Conservation (phyloP, 2,329 filamentous ascomycete genomes). For the Pyrenophora tritici-repentis region DNA sequence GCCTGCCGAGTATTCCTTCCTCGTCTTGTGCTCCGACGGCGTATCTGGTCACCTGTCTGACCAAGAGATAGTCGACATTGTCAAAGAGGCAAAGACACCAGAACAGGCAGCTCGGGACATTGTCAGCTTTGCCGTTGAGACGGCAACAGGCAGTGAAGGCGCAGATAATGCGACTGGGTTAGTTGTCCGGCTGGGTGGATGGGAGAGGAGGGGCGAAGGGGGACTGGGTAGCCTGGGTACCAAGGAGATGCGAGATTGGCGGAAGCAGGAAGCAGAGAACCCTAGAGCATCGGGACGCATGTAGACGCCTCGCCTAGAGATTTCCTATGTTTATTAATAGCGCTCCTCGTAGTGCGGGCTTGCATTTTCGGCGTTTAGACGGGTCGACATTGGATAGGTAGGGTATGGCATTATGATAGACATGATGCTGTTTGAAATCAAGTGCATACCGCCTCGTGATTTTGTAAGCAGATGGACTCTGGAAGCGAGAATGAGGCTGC, state of each 20-base stretch:
- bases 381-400: neutral
- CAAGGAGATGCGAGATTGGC: conserved; percentile 86
- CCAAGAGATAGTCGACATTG: conserved; percentile 93
- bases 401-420: neutral
- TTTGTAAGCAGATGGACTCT: neutral
- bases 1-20: conserved; percentile 84
- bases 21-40: conserved; percentile 87
- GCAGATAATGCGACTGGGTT: conserved; percentile 69
- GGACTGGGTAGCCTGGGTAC: conserved; percentile 88
- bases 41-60: conserved; percentile 84
- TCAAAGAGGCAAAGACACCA: conserved; percentile 91
- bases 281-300: conserved; percentile 74
- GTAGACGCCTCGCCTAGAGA: conserved; percentile 12
- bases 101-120: conserved; percentile 81
- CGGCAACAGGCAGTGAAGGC: conserved; percentile 57
- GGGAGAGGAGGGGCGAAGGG: conserved; percentile 76
- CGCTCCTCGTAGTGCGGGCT: neutral
- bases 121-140: conserved; percentile 86
- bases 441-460: neutral
- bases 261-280: conserved; percentile 78
- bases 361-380: conserved; percentile 14
- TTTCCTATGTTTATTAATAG: neutral
- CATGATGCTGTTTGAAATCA: neutral
- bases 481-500: too few relatives aligned
- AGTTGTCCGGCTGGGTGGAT: conserved; percentile 66